Percentiles rank a stretch among this genome's conserved stretches.
Evolutionary conservation across 2,329 filamentous ascomycete genomes (phyloP).

Genomic region (Aspergillus sclerotialis): DNA sequence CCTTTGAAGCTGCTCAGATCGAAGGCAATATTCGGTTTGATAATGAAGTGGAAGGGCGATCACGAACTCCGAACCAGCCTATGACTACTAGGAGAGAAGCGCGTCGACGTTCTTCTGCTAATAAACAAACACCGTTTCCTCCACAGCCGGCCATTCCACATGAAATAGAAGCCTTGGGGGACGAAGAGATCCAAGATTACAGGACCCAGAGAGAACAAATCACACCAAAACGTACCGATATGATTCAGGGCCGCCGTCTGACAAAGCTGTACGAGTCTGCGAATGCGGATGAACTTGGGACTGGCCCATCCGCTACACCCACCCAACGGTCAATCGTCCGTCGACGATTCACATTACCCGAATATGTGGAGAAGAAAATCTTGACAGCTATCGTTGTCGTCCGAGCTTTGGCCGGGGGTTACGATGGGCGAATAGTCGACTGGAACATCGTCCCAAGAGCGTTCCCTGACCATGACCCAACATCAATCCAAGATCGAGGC

Average conservation of each 20-base stretch:
- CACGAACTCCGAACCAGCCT: slow-evolving; percentile 2
- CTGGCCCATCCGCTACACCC: slow-evolving; percentile 9
- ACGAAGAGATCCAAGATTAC: neutral
- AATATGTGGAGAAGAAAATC: slow-evolving; percentile 26
- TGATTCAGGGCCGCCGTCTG: slow-evolving; percentile 18
- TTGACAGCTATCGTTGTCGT: slow-evolving; percentile 39
- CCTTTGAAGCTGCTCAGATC: slow-evolving; percentile 25
- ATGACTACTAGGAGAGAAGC: slow-evolving; percentile 5
- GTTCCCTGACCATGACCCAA: slow-evolving; percentile 34
- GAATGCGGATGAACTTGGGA: slow-evolving; percentile 4
- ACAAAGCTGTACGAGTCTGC: slow-evolving; percentile 17
- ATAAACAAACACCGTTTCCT: neutral
- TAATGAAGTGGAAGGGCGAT: slow-evolving; percentile 11
- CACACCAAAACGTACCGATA: neutral
- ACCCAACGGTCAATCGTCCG: slow-evolving; percentile 15
- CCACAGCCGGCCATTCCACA: neutral
- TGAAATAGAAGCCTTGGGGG: neutral
- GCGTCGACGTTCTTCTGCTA: neutral
- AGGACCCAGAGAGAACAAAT: neutral
- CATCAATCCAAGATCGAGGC: slow-evolving; percentile 33
- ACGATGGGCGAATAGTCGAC: slow-evolving; percentile 36
- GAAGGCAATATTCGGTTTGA: slow-evolving; percentile 28
- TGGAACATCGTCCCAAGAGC: slow-evolving; percentile 37
- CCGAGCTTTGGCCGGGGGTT: slow-evolving; percentile 38
- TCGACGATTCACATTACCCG: slow-evolving; percentile 16